Conservation (phyloP, 1,284 basidiomycete species). For the Ceratobasidium theobromae region DNA sequence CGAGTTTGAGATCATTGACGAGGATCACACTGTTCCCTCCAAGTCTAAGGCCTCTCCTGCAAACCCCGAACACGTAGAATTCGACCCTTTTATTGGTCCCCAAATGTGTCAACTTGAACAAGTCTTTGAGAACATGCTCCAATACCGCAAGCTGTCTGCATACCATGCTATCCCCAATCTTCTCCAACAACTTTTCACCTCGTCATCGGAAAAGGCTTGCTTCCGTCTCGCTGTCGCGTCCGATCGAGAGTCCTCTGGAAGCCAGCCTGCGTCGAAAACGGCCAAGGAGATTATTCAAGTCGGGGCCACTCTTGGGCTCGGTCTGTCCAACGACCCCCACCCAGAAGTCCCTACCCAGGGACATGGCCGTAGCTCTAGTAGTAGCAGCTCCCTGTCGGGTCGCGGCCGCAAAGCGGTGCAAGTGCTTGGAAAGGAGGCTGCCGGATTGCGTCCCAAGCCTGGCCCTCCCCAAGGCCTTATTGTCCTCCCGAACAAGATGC, state of each 20-base stretch:
- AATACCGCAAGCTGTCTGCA: constrained; percentile 20
- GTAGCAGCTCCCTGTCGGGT: background rate
- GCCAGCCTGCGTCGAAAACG: constrained; percentile 5
- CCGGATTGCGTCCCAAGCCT: constrained; percentile 27
- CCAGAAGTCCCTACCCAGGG: background rate
- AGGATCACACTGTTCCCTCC: constrained; percentile 18
- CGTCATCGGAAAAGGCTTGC: constrained; percentile 15
- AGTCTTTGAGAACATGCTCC: constrained; percentile 22
- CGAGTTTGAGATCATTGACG: constrained; percentile 29
- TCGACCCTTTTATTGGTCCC: background rate
- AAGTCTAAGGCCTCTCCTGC: constrained; percentile 6
- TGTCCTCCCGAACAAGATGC: constrained; percentile 29
- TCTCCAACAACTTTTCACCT: constrained; percentile 13
- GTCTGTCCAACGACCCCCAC: background rate
- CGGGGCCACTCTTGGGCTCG: constrained; percentile 4
- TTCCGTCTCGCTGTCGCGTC: constrained; percentile 23
- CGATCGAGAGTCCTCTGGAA: background rate
- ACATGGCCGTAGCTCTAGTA: background rate
- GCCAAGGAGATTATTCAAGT: constrained; percentile 1
- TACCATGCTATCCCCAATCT: constrained; percentile 20
- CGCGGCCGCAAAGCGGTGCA: constrained; percentile 26
- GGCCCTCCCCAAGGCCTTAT: constrained; percentile 3
- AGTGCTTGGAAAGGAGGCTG: constrained; percentile 19
- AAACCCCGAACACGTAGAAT: background rate
- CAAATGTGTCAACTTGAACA: constrained; percentile 16